Evolutionary conservation across 208 protist species (phyloP).

Genomic region (Endotrypanum monterogeii): DNA sequence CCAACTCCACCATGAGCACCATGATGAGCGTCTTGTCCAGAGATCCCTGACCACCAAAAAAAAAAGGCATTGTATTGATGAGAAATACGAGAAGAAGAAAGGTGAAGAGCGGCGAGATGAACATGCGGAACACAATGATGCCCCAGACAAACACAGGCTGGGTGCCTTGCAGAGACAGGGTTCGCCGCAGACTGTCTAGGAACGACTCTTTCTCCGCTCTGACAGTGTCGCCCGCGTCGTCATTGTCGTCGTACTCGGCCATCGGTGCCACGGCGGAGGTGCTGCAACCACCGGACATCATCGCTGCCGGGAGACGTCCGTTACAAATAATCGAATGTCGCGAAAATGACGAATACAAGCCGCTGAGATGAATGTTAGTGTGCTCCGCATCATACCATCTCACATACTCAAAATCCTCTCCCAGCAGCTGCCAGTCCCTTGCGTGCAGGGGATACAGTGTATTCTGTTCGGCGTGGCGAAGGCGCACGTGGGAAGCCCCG

Average conservation of each 20-base stretch:
- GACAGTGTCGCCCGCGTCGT: neutral
- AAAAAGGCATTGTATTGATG: constrained; percentile 40
- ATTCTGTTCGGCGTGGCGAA: constrained; percentile 75
- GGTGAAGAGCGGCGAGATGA: constrained; percentile 54
- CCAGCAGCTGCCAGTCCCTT: constrained; percentile 32
- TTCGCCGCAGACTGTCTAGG: constrained; percentile 19
- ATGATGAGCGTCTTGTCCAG: constrained; percentile 68
- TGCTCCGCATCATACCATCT: constrained; percentile 41
- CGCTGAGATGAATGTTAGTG: constrained; percentile 41
- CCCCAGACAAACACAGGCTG: constrained; percentile 63
- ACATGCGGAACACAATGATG: constrained; percentile 54
- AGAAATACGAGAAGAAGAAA: constrained; percentile 53
- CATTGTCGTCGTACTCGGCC: constrained; percentile 3
- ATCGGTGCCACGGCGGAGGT: constrained; percentile 4
- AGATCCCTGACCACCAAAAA: constrained; percentile 48
- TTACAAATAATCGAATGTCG: constrained; percentile 22
- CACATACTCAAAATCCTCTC: constrained; percentile 27
- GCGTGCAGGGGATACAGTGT: constrained; percentile 49
- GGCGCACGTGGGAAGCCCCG: constrained; percentile 16
- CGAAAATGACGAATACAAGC: constrained; percentile 46
- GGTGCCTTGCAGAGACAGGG: constrained; percentile 46
- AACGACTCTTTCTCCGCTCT: constrained; percentile 5
- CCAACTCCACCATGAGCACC: constrained; percentile 66
- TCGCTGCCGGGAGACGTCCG: constrained; percentile 13
- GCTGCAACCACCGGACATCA: neutral